phyloP scores from a whole-genome alignment of 805 yeast genomes.

The Wickerhamomyces subpelliculosus region DNA sequence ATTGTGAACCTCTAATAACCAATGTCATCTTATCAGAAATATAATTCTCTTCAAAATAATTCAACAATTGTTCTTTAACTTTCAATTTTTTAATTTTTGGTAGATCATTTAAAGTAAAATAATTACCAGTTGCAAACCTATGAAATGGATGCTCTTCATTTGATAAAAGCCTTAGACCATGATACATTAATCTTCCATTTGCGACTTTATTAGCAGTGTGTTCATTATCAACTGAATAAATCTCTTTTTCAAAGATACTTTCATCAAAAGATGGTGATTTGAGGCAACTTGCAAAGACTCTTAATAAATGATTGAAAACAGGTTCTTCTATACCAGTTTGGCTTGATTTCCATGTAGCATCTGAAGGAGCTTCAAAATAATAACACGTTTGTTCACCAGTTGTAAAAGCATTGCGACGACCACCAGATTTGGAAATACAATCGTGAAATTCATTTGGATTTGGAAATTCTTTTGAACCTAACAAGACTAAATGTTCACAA shows the following conservation, averaged over 20 bases:
- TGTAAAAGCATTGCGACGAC: conserved; percentile 60
- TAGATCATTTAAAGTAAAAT: conserved; percentile 36
- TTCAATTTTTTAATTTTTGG: conserved; percentile 27
- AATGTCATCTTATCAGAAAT: conserved; percentile 44
- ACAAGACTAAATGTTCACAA: conserved; percentile 68
- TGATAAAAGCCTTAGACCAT: conserved; percentile 49
- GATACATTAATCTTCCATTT: conserved; percentile 43
- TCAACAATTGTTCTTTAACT: conserved; percentile 28
- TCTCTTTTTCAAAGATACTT: conserved; percentile 39
- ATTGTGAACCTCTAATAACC: conserved; percentile 61
- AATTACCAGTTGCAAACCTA: conserved; percentile 61
- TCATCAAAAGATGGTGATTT: conserved; percentile 42
- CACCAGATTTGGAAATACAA: conserved; percentile 40
- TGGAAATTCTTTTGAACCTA: conserved; percentile 52
- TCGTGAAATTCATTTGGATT: conserved; percentile 38
- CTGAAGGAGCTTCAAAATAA: conserved; percentile 53
- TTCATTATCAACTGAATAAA: conserved; percentile 59
- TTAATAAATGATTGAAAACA: conserved; percentile 38
- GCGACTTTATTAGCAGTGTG: conserved; percentile 46
- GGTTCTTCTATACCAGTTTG: conserved; percentile 22
- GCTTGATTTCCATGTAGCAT: conserved; percentile 17
- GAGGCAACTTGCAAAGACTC: conserved; percentile 46
- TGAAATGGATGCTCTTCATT: conserved; percentile 44
- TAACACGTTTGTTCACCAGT: conserved; percentile 61
- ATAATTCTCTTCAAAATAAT: conserved; percentile 37